phyloP scores from a whole-genome alignment of 2,329 filamentous ascomycete species.

The Talaromyces sp. region DNA sequence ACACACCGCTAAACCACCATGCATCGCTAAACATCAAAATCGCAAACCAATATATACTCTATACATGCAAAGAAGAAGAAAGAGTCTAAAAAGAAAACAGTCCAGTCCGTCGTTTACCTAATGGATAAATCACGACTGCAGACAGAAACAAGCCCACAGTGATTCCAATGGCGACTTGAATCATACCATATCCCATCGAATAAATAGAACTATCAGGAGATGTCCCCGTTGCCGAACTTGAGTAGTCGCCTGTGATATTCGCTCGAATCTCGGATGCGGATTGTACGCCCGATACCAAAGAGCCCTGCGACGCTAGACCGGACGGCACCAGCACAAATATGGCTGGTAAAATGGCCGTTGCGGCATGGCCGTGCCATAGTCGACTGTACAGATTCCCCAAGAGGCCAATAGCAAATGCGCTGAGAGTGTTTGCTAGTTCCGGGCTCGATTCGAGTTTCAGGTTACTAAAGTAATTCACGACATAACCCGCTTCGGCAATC shows the following conservation, averaged over 20 bases:
- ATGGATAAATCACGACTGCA: conserved; percentile 43
- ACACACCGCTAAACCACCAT: no score
- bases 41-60: no score
- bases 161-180: conserved; percentile 45
- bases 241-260: conserved; percentile 26
- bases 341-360: conserved; percentile 77
- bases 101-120: conserved; percentile 43
- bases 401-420: conserved; percentile 69
- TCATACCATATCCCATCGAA: conserved; percentile 44
- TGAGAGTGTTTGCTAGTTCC: conserved; percentile 72
- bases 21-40: no score
- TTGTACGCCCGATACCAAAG: conserved; percentile 52
- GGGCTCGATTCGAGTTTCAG: conserved; percentile 63
- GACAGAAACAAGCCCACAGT: conserved; percentile 45
- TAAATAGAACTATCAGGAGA: conserved; percentile 38
- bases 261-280: conserved; percentile 50
- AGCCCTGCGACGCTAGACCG: conserved; percentile 54
- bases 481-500: conserved; percentile 68
- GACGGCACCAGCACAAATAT: conserved; percentile 68
- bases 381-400: conserved; percentile 75
- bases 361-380: conserved; percentile 68
- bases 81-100: conserved; percentile 39
- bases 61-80: neutral
- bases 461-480: conserved; percentile 68
- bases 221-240: conserved; percentile 32